A percentile compares a stretch with the other conserved stretches of the same genome.
Evolutionary conservation across 2,329 filamentous ascomycete genomes (phyloP).

Genomic region (Ceratocystis eucalypticola): DNA sequence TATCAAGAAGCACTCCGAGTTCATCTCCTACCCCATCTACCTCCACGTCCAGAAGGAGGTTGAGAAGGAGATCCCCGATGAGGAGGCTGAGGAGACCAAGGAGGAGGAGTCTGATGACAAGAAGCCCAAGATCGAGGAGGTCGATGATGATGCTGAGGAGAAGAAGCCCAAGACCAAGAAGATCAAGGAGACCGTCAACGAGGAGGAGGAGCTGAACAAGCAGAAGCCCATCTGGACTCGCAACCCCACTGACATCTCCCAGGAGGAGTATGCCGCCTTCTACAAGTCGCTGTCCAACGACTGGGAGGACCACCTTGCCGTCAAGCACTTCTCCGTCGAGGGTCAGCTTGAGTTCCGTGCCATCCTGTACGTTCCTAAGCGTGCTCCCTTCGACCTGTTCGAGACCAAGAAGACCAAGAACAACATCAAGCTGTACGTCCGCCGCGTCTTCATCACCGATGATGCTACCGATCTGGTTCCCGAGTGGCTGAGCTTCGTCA

Average conservation of each 20-base stretch:
- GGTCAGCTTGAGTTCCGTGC: constrained; percentile 99
- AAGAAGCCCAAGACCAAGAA: constrained; percentile 99
- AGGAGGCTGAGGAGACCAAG: constrained; percentile 59
- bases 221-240: constrained; percentile 99
- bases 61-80: constrained; percentile 95
- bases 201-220: constrained; percentile 99
- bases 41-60: constrained; percentile 98
- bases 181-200: constrained; percentile 95
- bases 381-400: constrained; percentile 97
- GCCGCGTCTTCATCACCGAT: constrained; percentile 99
- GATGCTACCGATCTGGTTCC: constrained; percentile 98
- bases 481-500: constrained; percentile 98
- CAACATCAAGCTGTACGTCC: constrained; percentile 99
- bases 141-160: constrained; percentile 76
- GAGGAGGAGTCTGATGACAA: constrained; percentile 62
- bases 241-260: constrained; percentile 87
- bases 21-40: constrained; percentile 99
- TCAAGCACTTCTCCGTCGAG: constrained; percentile 99
- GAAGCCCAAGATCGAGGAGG: constrained; percentile 93
- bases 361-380: constrained; percentile 99
- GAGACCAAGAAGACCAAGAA: constrained; percentile 99
- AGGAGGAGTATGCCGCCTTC: constrained; percentile 96
- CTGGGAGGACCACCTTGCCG: constrained; percentile 97
- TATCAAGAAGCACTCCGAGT: constrained; percentile 99
- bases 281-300: constrained; percentile 99